Evolutionary conservation across 2,329 filamentous ascomycete species (phyloP).

Genomic region (Aspergillus terreus): DNA sequence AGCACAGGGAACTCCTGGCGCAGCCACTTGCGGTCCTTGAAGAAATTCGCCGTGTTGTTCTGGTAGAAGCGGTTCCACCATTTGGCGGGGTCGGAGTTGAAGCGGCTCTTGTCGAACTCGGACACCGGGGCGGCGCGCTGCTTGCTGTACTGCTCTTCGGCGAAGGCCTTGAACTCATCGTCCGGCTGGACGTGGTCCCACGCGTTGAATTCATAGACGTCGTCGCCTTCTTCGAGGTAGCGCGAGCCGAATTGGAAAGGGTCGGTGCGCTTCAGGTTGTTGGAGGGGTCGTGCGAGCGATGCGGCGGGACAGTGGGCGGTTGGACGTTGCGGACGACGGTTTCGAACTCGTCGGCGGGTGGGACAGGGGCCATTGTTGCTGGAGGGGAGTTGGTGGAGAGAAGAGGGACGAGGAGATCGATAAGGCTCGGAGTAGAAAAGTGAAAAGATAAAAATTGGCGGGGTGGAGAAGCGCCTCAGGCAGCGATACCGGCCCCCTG

Average conservation of each 20-base stretch:
- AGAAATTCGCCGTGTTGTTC: constrained; percentile 96
- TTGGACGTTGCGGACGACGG: constrained; percentile 44
- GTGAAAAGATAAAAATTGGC: neutral
- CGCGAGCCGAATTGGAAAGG: constrained; percentile 96
- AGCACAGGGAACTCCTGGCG: constrained; percentile 92
- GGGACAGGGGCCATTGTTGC: neutral
- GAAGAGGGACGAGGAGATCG: neutral
- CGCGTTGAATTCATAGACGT: constrained; percentile 96
- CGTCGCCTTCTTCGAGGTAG: constrained; percentile 74
- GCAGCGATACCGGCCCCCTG: neutral
- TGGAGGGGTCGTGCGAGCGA: constrained; percentile 64
- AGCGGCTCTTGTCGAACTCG: constrained; percentile 86
- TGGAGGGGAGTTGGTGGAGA: neutral
- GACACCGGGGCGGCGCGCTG: constrained; percentile 84
- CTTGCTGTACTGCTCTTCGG: constrained; percentile 76
- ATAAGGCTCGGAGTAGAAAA: neutral
- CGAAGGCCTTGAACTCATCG: constrained; percentile 79
- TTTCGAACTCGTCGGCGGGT: constrained; percentile 23
- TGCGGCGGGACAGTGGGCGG: constrained; percentile 51
- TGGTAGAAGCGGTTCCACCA: constrained; percentile 99
- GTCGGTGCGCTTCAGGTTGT: constrained; percentile 81
- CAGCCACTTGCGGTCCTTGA: constrained; percentile 98
- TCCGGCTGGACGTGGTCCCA: constrained; percentile 98
- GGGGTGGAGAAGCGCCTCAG: constrained; percentile 2
- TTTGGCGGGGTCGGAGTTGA: constrained; percentile 85